phyloP scores from a whole-genome alignment of 805 yeast genomes.

The Starmerella vaccinii region DNA sequence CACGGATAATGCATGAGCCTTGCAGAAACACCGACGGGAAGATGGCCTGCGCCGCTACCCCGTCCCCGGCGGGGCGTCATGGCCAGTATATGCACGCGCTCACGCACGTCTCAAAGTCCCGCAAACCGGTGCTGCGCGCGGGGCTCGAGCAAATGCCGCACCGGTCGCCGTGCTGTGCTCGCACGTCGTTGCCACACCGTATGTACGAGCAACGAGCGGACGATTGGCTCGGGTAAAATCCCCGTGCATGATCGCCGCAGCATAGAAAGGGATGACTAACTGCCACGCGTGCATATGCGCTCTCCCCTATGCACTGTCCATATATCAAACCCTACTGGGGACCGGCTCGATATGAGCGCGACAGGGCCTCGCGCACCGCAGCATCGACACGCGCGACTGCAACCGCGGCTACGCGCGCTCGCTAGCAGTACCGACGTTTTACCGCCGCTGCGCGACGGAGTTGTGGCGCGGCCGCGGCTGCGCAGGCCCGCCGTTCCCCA shows the following conservation, averaged over 20 bases:
- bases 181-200: background rate
- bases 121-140: too few species aligned
- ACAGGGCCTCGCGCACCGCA: too few species aligned
- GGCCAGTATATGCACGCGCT: too few species aligned
- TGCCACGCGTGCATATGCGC: background rate
- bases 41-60: background rate
- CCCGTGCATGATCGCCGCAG: background rate
- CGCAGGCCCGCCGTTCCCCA: too few species aligned
- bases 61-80: too few species aligned
- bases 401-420: too few species aligned
- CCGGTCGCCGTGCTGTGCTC: background rate
- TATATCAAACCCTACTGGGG: constrained; percentile 1
- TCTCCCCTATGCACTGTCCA: background rate
- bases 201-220: background rate
- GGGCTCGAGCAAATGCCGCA: background rate
- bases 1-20: constrained; percentile 3
- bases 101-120: too few species aligned
- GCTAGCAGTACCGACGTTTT: too few species aligned
- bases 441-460: too few species aligned
- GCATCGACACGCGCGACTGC: too few species aligned
- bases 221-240: constrained; percentile 1
- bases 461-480: too few species aligned
- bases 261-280: background rate
- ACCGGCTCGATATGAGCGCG: too few species aligned
- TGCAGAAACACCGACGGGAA: background rate